phyloP scores from a whole-genome alignment of 2,329 filamentous ascomycete species.

The Colletotrichum sansevieriae region DNA sequence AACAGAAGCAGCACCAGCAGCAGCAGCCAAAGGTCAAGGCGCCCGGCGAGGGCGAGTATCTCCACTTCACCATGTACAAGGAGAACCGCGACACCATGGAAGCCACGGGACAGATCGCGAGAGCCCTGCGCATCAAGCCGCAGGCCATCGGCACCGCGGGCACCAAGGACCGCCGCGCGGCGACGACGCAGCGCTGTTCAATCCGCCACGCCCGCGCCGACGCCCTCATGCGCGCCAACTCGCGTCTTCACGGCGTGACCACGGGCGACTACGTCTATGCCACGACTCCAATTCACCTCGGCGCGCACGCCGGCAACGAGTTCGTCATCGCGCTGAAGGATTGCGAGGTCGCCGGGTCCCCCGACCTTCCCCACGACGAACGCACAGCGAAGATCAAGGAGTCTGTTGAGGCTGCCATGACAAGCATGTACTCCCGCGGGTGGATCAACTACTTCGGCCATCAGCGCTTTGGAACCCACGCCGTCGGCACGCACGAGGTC shows the following conservation, averaged over 20 bases:
- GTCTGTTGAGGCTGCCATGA: conserved; percentile 70
- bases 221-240: conserved; percentile 75
- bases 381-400: conserved; percentile 46
- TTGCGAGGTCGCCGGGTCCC: conserved; percentile 68
- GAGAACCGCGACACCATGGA: conserved; percentile 99
- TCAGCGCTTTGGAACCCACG: conserved; percentile 94
- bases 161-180: conserved; percentile 90
- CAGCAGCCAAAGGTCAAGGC: conserved; percentile 38
- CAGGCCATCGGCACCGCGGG: conserved; percentile 83
- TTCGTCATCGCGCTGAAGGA: conserved; percentile 94
- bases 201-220: conserved; percentile 65
- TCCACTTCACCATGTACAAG: conserved; percentile 95
- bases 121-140: conserved; percentile 78
- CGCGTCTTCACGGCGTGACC: conserved; percentile 71
- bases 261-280: conserved; percentile 88
- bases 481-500: conserved; percentile 85
- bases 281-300: conserved; percentile 79
- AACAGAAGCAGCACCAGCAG: conserved; percentile 43
- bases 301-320: conserved; percentile 89
- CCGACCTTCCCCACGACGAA: conserved; percentile 27
- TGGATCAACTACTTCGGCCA: conserved; percentile 99
- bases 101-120: conserved; percentile 81
- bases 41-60: conserved; percentile 73
- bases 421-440: conserved; percentile 77
- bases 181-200: conserved; percentile 86